Evolutionary conservation across 108 stramenopile genomes (phyloP).

Genomic region (Skeletonema potamos): DNA sequence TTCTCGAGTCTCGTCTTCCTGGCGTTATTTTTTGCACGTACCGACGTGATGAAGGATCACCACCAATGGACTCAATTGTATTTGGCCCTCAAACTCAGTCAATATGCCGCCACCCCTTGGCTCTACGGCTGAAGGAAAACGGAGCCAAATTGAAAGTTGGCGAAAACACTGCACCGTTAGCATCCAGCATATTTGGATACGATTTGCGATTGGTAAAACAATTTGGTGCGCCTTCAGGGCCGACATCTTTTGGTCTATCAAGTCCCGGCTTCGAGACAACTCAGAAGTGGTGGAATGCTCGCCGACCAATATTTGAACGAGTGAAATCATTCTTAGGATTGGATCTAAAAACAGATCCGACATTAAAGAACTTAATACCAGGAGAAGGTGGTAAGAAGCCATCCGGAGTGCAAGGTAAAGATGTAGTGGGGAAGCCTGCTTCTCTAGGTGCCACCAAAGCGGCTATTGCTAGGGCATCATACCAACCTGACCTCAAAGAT

Average conservation of each 20-base stretch:
- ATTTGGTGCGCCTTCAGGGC: conserved; percentile 63
- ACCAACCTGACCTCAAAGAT: conserved; percentile 79
- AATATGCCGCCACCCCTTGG: conserved; percentile 76
- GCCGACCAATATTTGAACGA: conserved; percentile 73
- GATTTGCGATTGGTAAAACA: conserved; percentile 80
- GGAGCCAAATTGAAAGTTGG: conserved; percentile 38
- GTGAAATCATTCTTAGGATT: conserved; percentile 69
- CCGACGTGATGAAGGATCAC: conserved; percentile 71
- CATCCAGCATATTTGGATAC: conserved; percentile 70
- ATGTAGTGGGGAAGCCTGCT: conserved; percentile 56
- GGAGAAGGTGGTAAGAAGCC: conserved; percentile 32
- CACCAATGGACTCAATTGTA: conserved; percentile 62
- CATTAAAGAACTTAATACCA: conserved; percentile 16
- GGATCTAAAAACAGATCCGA: conserved; percentile 58
- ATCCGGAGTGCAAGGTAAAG: conserved; percentile 28
- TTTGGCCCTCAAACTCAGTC: conserved; percentile 65
- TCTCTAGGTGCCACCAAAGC: conserved; percentile 46
- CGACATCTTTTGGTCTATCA: conserved; percentile 60
- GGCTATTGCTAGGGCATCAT: conserved; percentile 40
- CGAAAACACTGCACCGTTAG: conserved; percentile 28
- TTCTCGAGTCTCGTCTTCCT: conserved; percentile 75
- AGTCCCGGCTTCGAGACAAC: conserved; percentile 60
- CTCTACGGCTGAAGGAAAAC: conserved; percentile 65
- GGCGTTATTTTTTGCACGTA: conserved; percentile 78
- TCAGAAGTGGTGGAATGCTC: conserved; percentile 71